phyloP scores from a whole-genome alignment of 768 basidiomycete genomes.

The Trametes elegans region DNA sequence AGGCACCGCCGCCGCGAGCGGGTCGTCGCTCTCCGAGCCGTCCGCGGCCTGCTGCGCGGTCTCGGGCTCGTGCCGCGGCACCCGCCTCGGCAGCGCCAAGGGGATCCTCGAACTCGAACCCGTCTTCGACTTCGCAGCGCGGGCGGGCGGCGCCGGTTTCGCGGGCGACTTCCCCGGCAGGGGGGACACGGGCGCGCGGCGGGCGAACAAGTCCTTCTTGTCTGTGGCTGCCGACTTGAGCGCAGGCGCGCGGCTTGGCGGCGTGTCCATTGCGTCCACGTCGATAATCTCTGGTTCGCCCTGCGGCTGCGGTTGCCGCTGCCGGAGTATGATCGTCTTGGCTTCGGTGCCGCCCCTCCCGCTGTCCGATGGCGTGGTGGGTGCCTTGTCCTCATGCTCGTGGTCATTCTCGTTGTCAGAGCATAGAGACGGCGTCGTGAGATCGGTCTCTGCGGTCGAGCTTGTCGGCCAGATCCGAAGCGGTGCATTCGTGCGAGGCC shows the following conservation, averaged over 20 bases:
- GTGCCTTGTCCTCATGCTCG: slow-evolving; percentile 39
- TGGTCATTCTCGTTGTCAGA: slow-evolving; percentile 66
- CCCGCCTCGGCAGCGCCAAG: slow-evolving; percentile 2
- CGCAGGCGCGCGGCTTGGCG: neutral
- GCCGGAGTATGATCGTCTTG: neutral
- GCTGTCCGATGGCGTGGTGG: slow-evolving; percentile 52
- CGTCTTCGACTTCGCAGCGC: slow-evolving; percentile 27
- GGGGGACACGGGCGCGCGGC: slow-evolving; percentile 64
- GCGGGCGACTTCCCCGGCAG: slow-evolving; percentile 49
- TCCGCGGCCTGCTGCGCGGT: neutral
- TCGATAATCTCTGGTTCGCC: slow-evolving; percentile 22
- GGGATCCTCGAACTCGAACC: too few species aligned
- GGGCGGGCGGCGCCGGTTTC: slow-evolving; percentile 56
- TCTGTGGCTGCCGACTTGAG: slow-evolving; percentile 1
- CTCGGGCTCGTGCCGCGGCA: neutral
- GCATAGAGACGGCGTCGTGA: slow-evolving; percentile 67
- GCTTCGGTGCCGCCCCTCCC: slow-evolving; percentile 7
- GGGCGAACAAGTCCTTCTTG: slow-evolving; percentile 46
- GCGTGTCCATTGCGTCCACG: slow-evolving; percentile 18
- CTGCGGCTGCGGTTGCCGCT: slow-evolving; percentile 1
- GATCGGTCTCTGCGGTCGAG: slow-evolving; percentile 38
- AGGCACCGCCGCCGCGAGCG: neutral
- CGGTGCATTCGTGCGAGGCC: slow-evolving; percentile 1
- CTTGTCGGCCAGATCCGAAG: slow-evolving; percentile 32
- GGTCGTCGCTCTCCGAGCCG: slow-evolving; percentile 18